Conservation (phyloP, 306 rosid genomes). For the Glycine soja region DNA sequence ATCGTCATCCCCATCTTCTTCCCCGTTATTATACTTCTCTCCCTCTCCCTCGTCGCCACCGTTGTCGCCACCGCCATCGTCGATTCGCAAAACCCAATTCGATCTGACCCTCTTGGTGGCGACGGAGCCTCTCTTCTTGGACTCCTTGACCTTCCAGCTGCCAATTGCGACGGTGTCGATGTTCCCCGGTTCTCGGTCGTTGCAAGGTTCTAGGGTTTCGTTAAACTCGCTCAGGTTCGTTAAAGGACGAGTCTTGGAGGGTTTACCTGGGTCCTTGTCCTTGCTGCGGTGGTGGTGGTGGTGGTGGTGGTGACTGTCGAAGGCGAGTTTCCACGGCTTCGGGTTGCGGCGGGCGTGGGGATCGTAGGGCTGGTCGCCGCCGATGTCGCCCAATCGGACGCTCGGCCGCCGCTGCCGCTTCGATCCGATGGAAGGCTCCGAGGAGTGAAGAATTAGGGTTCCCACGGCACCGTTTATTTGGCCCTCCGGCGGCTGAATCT, state of each 20-base stretch:
- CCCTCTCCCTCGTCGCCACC: conserved; percentile 46
- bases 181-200: conserved; percentile 52
- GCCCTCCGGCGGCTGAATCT: conserved; percentile 72
- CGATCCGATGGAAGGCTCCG: conserved; percentile 65
- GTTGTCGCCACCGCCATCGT: conserved; percentile 62
- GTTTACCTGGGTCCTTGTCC: conserved; percentile 59
- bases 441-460: conserved; percentile 51
- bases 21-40: conserved; percentile 75
- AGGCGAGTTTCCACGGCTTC: conserved; percentile 71
- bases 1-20: conserved; percentile 69
- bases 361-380: conserved; percentile 90
- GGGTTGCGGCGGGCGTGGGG: conserved; percentile 68
- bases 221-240: conserved; percentile 68
- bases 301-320: conserved; percentile 33
- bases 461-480: conserved; percentile 67
- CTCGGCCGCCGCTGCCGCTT: conserved; percentile 94
- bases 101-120: conserved; percentile 82
- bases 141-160: conserved; percentile 84
- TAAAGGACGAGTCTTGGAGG: conserved; percentile 86
- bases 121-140: conserved; percentile 74
- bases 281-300: conserved; percentile 43
- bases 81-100: conserved; percentile 80
- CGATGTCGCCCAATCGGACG: conserved; percentile 94
- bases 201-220: conserved; percentile 65
- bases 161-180: conserved; percentile 79